These are phyloP conservation scores for Backusella australiensis DNA, from an alignment of 192 early-diverging fungal genomes.

Conservation along the genomic window DNA sequence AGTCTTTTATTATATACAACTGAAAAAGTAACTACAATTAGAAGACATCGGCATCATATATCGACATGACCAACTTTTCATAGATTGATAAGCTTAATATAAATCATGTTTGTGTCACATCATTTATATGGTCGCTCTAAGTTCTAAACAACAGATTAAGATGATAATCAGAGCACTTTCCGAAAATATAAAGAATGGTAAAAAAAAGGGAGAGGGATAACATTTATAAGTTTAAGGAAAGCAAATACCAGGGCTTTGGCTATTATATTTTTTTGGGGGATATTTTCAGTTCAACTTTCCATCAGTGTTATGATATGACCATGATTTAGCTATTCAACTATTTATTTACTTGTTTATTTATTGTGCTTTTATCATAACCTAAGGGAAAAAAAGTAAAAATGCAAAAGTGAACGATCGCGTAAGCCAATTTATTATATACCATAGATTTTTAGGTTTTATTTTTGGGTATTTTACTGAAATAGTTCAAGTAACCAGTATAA, in stretches of 20 bases:
- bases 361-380: not conserved
- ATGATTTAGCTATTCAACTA: not conserved
- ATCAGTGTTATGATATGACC: not conserved
- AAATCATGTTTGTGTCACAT: not conserved
- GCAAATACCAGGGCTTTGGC: not conserved
- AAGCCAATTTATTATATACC: not conserved
- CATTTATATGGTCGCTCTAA: not conserved
- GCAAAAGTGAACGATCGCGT: not conserved
- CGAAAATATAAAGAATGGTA: not conserved
- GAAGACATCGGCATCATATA: not conserved
- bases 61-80: not conserved
- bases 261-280: not conserved
- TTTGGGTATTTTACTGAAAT: not conserved
- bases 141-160: not conserved
- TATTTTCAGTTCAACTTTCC: not conserved
- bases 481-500: not conserved
- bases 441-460: not conserved
- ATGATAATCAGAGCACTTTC: not conserved
- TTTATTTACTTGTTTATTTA: not conserved
- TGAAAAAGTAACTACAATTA: not conserved
- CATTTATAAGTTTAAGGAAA: not conserved
- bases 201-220: not conserved
- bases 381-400: not conserved
- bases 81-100: not conserved
- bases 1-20: not conserved